Evolutionary conservation across 371 early-diverging fungal species (phyloP), one percentile per base, ranked within the genome.

Genomic region (Mucor plumbeus): DNA sequence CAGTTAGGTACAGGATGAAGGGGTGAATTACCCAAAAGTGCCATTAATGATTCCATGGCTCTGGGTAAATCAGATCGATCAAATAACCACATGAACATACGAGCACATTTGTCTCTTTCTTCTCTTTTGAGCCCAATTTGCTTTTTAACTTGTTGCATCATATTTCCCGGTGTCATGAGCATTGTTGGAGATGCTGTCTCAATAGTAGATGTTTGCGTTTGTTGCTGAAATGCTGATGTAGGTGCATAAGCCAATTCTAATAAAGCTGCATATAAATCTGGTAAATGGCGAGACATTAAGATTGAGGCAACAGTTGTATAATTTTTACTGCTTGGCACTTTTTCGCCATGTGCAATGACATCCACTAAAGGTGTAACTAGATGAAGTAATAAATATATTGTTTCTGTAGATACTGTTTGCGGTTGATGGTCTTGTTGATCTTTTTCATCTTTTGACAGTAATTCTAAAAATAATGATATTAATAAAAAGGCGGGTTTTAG

Each of bases 181-280:
- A 54, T 33, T 31, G 17, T 6, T 38, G 38, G 5, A 3, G 3
- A 4, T 34, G 17, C 7, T 38, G 38, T n/a, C 14, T 39, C 11
- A 34, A 43, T 14, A 10, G 35, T 17, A 4, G 33, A 40, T 17
- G 55, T n/a, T 13, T 50, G 63, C 54, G 1, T 1, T 40, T 69
- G 14, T 8, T 63, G 43, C 13, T 63, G 48, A 57, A 68, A 65
- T 13, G 68, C 79, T 21, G 84, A 77, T 3, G 81, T 19, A 13
- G 92, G 92, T 26, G 83, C 86, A 71, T 89, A 92, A 0, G 90
- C 89, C 5, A 89, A 65, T 65, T 90, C 88, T 15, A 92, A 67
- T n/a, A 92, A 69, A 0, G 84, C 84, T 5, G 90, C 90, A 59
- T 88, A 83, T 10, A 92, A 38, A 69, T 92, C 92, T 1, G 87